Conservation (phyloP, 1,284 basidiomycete genomes). For the Phlebopus sp. region DNA sequence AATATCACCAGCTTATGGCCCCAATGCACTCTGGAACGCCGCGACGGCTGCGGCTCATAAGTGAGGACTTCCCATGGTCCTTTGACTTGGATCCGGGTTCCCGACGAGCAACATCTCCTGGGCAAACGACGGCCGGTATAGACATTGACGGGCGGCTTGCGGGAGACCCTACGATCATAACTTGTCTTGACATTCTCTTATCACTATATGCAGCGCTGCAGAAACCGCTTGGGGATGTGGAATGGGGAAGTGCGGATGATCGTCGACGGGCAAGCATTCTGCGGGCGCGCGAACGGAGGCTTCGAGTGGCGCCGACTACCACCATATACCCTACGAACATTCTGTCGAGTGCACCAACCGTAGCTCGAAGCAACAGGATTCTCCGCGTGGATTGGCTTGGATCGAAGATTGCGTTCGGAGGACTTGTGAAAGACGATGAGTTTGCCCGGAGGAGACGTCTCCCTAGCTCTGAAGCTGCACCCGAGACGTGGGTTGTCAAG, state of each 20-base stretch:
- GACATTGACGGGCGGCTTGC: background rate
- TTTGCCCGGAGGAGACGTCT: slow-evolving; percentile 7
- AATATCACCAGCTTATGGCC: background rate
- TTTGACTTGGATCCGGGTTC: background rate
- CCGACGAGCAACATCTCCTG: no score
- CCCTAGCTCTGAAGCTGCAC: slow-evolving; percentile 1
- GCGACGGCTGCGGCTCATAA: slow-evolving; percentile 4
- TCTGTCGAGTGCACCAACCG: background rate
- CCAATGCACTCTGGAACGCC: background rate
- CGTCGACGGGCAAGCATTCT: slow-evolving; percentile 1
- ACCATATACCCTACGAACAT: background rate
- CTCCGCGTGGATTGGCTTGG: slow-evolving; percentile 12
- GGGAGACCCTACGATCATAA: background rate
- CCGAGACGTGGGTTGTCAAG: slow-evolving; percentile 9
- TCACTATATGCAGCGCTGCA: slow-evolving; percentile 5
- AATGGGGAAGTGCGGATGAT: slow-evolving; percentile 4
- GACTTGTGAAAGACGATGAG: slow-evolving; percentile 2
- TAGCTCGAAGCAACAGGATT: background rate
- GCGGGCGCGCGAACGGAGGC: slow-evolving; percentile 1
- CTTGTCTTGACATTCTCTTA: slow-evolving; percentile 4
- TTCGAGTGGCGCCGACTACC: background rate
- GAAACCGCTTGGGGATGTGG: slow-evolving; percentile 2
- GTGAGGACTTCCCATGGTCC: slow-evolving; percentile 8
- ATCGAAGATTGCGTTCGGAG: slow-evolving; percentile 1
- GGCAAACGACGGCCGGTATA: background rate